Evolutionary conservation across 2,329 filamentous ascomycete species (phyloP), one percentile per base, ranked within the genome.

Genomic region (Rhynchosporium agropyri): DNA sequence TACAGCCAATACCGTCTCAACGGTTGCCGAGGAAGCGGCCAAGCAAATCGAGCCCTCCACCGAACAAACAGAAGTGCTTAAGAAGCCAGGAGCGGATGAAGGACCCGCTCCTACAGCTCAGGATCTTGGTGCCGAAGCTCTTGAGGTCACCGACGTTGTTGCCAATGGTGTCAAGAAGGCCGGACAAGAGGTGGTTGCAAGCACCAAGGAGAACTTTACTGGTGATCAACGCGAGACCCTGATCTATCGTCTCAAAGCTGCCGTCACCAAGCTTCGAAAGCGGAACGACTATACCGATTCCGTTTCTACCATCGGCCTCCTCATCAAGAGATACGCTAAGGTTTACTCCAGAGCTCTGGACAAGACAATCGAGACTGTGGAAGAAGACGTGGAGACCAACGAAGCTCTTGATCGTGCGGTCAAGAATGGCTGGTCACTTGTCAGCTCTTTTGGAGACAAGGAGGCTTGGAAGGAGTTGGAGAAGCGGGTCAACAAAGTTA

Each of bases 241-340:
- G 61, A 72, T 94, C 5, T 82, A 87, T 68, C 87, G 93, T 5
- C 79, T 98, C 56, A 94, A 93, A 75, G 81, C 89, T 70, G 87
- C 89, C 0, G 86, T 98, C 3, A 69, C 84, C 13, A 90, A 89
- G 45, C 82, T 98, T 13, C 83, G 90, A 7, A 83, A 91, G 71
- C 86, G 90, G 58, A 85, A 83, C 7, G 92, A 97, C 74, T 98
- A 98, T 74, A 87, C 89, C 0, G 87, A 93, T 54, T 97, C 93
- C 0, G 92, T 97, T 0, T 92, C 90, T 0, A 92, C 88, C 0
- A 76, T 98, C 38, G 85, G 90, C 0, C 77, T 87, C 7, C 80
- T 98, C 5, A 81, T 97, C 62, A 86, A 92, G 72, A 85, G 89
- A 48, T 97, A 96, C 75, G 88, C 90, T 9, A 79, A 86, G 65